Evolutionary conservation across 2,329 filamentous ascomycete genomes (phyloP), one percentile per base, ranked within the genome.

Genomic region (Xylariales sp.): DNA sequence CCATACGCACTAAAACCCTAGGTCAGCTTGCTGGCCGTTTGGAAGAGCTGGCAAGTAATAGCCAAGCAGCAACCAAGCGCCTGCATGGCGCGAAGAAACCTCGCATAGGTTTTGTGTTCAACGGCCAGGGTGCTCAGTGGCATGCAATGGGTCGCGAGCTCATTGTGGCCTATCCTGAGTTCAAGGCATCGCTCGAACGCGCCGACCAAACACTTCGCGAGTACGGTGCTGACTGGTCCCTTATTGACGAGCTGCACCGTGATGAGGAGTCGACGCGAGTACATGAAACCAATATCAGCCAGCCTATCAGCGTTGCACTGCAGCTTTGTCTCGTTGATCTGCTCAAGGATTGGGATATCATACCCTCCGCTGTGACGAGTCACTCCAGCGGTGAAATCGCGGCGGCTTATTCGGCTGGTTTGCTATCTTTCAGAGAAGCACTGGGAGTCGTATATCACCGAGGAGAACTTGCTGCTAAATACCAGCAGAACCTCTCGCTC

Each of bases 261-360:
- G n/a, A n/a, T n/a, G n/a, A n/a, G n/a, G n/a, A n/a, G n/a, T n/a
- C n/a, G n/a, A n/a, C n/a, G n/a, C n/a, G n/a, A n/a, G n/a, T n/a
- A n/a, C n/a, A n/a, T n/a, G n/a, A n/a, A n/a, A n/a, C n/a, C n/a
- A n/a, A n/a, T n/a, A n/a, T n/a, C n/a, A n/a, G n/a, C n/a, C n/a
- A n/a, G n/a, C 35, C 35, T 17, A 38, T 38, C 17, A 30, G 27
- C 13, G 35, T 38, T 10, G 13, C 28, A 2, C 18, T 39, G 11
- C 65, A 67, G 40, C 40, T 67, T n/a, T 62, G 45, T 17, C 40
- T 67, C 2, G 47, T 63, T 0, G 44, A 52, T n/a, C 43, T 65
- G 1, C 48, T 61, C 32, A 41, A 40, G 18, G 40, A 45, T 16
- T 59, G 54, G 43, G 49, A 46, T 6, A 37, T 62, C 7, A 32